Evolutionary conservation across 441 rosid genomes (phyloP).

Genomic region (Erodium moschatum): DNA sequence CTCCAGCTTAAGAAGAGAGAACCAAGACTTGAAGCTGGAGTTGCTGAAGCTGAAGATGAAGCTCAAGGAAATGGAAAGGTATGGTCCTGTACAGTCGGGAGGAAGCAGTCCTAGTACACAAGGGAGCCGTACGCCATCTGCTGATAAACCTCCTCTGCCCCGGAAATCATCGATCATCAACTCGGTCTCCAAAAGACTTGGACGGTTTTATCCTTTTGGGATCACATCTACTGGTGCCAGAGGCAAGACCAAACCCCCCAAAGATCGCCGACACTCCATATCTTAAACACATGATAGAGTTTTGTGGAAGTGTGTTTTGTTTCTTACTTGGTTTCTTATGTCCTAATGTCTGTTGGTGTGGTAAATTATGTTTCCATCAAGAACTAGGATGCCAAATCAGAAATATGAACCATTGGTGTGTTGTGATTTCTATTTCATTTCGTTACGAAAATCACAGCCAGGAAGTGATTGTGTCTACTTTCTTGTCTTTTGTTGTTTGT

Average conservation of each 20-base stretch:
- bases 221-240: slow-evolving; percentile 34
- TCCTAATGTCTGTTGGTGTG: slow-evolving; percentile 12
- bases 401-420: too few species aligned
- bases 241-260: slow-evolving; percentile 50
- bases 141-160: slow-evolving; percentile 72
- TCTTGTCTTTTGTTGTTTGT: not conserved
- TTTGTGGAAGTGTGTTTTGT: slow-evolving; percentile 8
- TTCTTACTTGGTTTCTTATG: slow-evolving; percentile 11
- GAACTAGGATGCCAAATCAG: slow-evolving; percentile 15
- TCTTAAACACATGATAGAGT: slow-evolving; percentile 37
- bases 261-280: slow-evolving; percentile 77
- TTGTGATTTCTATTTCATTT: too few species aligned
- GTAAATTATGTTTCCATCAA: slow-evolving; percentile 28
- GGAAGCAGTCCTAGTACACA: slow-evolving; percentile 28
- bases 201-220: slow-evolving; percentile 67
- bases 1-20: slow-evolving; percentile 52
- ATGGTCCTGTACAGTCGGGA: slow-evolving; percentile 24
- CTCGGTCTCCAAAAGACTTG: slow-evolving; percentile 69
- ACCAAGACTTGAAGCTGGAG: slow-evolving; percentile 70
- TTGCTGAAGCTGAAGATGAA: slow-evolving; percentile 74
- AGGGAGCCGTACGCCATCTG: slow-evolving; percentile 25
- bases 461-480: not conserved
- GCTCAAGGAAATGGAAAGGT: slow-evolving; percentile 57
- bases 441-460: too few species aligned
- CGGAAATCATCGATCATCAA: slow-evolving; percentile 55